These are phyloP conservation scores for Lathyrus tuberosus DNA, from an alignment of 306 rosid genomes.

Conservation along the genomic window DNA sequence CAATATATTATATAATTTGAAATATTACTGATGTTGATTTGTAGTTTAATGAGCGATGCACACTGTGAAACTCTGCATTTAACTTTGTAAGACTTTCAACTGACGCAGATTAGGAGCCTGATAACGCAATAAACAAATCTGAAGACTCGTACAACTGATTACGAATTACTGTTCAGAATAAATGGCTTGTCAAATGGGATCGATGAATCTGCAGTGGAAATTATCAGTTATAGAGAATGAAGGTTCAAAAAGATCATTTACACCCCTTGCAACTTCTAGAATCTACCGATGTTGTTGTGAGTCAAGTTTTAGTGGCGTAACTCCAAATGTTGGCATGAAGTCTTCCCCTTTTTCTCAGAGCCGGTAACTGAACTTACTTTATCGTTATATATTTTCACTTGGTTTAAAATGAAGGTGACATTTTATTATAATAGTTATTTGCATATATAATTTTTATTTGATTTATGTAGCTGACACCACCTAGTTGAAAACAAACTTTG, in stretches of 20 bases:
- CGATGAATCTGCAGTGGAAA: slow-evolving; percentile 44
- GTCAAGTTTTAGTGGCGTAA: slow-evolving; percentile 40
- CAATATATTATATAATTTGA: neutral
- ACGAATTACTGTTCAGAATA: slow-evolving; percentile 22
- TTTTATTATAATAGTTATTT: slow-evolving; percentile 7
- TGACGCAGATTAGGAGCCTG: slow-evolving; percentile 41
- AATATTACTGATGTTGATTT: slow-evolving; percentile 18
- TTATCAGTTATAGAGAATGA: slow-evolving; percentile 49
- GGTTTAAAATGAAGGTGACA: slow-evolving; percentile 4
- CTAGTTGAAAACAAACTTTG: neutral
- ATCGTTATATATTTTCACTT: slow-evolving; percentile 1
- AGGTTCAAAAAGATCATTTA: slow-evolving; percentile 42
- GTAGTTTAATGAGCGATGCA: slow-evolving; percentile 11
- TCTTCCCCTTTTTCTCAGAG: slow-evolving; percentile 49
- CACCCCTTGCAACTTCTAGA: slow-evolving; percentile 46
- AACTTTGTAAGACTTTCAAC: neutral
- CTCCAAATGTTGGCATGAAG: slow-evolving; percentile 44
- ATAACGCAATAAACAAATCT: slow-evolving; percentile 17
- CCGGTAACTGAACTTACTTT: slow-evolving; percentile 46
- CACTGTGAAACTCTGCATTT: slow-evolving; percentile 12
- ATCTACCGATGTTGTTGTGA: slow-evolving; percentile 48
- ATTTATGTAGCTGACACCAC: slow-evolving; percentile 5
- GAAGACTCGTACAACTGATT: slow-evolving; percentile 12
- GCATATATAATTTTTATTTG: slow-evolving; percentile 19
- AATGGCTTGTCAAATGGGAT: slow-evolving; percentile 59